Conservation (phyloP, 305 asterid genomes). For the Fraxinus sp. region DNA sequence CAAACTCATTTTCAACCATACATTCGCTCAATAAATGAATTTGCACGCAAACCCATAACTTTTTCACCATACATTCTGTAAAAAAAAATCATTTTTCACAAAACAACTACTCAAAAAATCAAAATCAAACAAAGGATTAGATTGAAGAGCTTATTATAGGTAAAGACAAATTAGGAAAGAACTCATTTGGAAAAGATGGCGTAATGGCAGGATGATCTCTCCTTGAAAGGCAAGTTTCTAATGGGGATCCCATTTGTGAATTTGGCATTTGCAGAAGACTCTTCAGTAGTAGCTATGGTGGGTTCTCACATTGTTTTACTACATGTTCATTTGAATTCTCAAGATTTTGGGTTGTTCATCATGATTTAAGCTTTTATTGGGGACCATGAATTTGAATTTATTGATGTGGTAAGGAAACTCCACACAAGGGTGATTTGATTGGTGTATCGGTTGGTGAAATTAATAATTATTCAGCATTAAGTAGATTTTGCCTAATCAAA, state of each 20-base stretch:
- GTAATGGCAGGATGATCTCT: neutral
- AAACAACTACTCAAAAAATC: neutral
- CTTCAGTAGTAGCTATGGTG: neutral
- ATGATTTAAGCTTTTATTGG: neutral
- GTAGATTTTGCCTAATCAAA: neutral
- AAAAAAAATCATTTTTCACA: neutral
- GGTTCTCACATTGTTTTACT: neutral
- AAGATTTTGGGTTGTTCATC: neutral
- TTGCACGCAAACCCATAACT: neutral
- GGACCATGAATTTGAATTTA: neutral
- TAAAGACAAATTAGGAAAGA: neutral
- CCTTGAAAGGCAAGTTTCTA: neutral
- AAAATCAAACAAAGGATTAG: neutral
- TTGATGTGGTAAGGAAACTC: neutral
- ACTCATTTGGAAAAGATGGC: neutral
- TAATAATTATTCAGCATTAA: neutral
- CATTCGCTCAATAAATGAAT: neutral
- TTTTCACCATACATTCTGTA: neutral
- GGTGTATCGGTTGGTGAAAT: neutral
- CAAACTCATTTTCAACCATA: neutral
- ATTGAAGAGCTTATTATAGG: neutral
- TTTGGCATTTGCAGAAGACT: neutral
- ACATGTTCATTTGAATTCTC: neutral
- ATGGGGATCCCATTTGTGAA: neutral
- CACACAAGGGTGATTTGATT: neutral